phyloP scores from a whole-genome alignment of 2,329 filamentous ascomycete genomes.

The Dryadomyces quercus-mongolicae region DNA sequence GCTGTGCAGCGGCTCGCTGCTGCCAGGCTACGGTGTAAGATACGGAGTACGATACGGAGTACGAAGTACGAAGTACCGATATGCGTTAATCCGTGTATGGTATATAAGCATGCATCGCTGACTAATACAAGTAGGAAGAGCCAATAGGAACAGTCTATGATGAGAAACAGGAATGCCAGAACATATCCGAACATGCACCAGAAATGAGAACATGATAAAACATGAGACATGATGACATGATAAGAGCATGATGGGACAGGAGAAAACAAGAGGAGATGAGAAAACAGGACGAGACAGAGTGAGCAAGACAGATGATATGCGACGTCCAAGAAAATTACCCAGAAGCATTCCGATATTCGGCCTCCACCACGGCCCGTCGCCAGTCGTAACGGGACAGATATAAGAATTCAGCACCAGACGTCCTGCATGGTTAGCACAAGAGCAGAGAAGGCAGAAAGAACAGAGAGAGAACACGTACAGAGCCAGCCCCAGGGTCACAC shows the following conservation, averaged over 20 bases:
- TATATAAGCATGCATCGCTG: too few relatives aligned
- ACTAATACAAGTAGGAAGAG: too few relatives aligned
- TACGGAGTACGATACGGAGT: too few relatives aligned
- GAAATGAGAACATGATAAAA: not conserved
- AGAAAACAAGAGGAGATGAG: not conserved
- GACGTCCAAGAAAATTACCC: constrained; percentile 13
- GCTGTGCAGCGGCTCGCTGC: too few relatives aligned
- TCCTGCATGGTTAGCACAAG: constrained; percentile 21
- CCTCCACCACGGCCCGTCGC: constrained; percentile 39
- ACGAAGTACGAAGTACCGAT: not conserved
- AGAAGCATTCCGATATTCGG: constrained; percentile 33
- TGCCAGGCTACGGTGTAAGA: too few relatives aligned
- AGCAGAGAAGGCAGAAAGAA: constrained; percentile 10
- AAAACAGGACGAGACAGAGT: too few relatives aligned
- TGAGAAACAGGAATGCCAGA: too few relatives aligned
- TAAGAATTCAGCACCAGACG: constrained; percentile 39
- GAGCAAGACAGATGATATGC: too few relatives aligned
- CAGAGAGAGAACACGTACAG: constrained; percentile 30
- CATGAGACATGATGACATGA: not conserved
- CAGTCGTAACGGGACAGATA: constrained; percentile 41
- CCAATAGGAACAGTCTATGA: too few relatives aligned
- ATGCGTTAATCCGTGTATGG: not conserved
- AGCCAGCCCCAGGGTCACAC: constrained; percentile 59
- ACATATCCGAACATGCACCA: too few relatives aligned
- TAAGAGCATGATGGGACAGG: too few relatives aligned